Base-by-base conservation (phyloP, 306 rosid genomes). In the Dalbergia cultrata region DNA sequence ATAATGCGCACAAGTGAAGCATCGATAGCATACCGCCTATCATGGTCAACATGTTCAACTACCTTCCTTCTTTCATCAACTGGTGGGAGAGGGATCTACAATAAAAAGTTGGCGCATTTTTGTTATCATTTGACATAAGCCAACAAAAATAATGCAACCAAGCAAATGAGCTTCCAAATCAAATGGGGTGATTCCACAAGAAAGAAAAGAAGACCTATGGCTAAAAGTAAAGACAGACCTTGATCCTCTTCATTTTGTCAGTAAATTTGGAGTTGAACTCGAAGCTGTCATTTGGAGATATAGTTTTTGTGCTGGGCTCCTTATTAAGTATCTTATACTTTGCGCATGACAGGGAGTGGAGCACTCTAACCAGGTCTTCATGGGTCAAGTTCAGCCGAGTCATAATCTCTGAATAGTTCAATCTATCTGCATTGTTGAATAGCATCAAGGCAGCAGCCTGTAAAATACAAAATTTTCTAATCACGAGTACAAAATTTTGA, bases 1-100 rank as follows among this genome's bases (percentile, higher is more conserved):
- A 94, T 94, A 44, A 92, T 91, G 57, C 98, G 93, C 74, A 94
- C 97, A 33, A 94, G 80, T 5, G 97, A 89, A 67, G 97, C 97
- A 81, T 94, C 98, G 14, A 94, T 92, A 33, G 97, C 97, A 79
- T 90, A 94, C 64, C 95, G 83, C 78, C 97, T 76, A 83, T 92
- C 98, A 79, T 90, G 87, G 87, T 91, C 93, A 45, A 94, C 97
- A 59, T 90, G 95, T 79, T 91, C 97, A 53, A 87, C 82, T 9
- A 90, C 89, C 80, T 85, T 92, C 90, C 81, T 92, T 79, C 93
- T 92, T 63, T 91, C 98, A 72, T 90, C 97, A 41, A 88, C 86
- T 0, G 92, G 91, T 1, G 98, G 97, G 10, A 94, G 93, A 47
- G 98, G 97, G 50, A 94, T 88, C 97, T 94, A 49, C 21, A 63